phyloP scores from a whole-genome alignment of 1,284 basidiomycete genomes.

The Boletus semigastroideus region DNA sequence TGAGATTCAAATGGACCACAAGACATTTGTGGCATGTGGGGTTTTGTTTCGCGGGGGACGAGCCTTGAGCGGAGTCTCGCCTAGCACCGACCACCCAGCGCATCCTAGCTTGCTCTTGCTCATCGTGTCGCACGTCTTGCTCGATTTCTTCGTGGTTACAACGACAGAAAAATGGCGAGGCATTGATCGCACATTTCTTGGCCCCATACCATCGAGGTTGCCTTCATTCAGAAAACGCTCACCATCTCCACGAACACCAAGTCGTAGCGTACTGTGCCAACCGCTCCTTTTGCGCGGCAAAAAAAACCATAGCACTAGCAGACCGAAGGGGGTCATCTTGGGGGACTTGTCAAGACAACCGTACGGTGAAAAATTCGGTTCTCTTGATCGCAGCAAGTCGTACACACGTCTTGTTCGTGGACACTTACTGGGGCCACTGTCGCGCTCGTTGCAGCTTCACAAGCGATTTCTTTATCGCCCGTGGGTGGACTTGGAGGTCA shows the following conservation, averaged over 20 bases:
- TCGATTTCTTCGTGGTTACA: not conserved
- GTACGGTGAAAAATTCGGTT: conserved; percentile 29
- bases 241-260: conserved; percentile 11
- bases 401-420: conserved; percentile 22
- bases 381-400: conserved; percentile 25
- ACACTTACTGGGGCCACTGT: conserved; percentile 25
- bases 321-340: conserved; percentile 8
- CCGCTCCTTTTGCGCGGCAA: not conserved
- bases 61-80: conserved; percentile 21
- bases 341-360: conserved; percentile 11
- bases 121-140: not conserved
- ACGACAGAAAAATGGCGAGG: not conserved
- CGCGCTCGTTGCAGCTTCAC: conserved; percentile 11
- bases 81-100: not conserved
- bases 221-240: conserved; percentile 5
- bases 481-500: conserved; percentile 1
- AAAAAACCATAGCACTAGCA: conserved; percentile 9
- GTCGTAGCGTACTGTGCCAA: not conserved
- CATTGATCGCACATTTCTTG: conserved; percentile 8
- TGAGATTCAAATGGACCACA: conserved; percentile 9
- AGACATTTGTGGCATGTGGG: conserved; percentile 14
- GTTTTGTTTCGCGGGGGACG: conserved; percentile 13
- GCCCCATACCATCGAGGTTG: not conserved
- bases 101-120: not conserved
- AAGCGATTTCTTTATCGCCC: conserved; percentile 14